Percentiles rank a stretch among this genome's conserved stretches.
These are phyloP conservation scores for Pezicula rhizophila DNA, from an alignment of 2,329 filamentous ascomycete species.

Conservation along the genomic window DNA sequence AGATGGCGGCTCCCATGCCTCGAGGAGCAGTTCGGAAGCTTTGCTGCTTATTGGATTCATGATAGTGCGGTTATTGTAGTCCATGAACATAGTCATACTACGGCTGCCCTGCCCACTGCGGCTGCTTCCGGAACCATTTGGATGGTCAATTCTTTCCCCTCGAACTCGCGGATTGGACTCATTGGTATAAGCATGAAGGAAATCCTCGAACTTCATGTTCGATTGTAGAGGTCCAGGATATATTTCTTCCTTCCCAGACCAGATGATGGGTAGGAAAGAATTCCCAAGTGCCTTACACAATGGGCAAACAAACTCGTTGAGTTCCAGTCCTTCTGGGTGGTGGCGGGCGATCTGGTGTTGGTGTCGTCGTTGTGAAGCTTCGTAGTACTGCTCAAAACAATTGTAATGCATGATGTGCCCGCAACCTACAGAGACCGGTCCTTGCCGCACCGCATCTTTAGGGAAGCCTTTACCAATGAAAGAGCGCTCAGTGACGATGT, in stretches of 20 bases:
- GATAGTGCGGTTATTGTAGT: conserved; percentile 17
- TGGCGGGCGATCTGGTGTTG: conserved; percentile 89
- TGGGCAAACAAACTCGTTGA: conserved; percentile 91
- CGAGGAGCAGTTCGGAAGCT: conserved; percentile 23
- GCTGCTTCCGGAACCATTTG: conserved; percentile 4
- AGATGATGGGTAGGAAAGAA: conserved; percentile 87
- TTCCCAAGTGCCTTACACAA: conserved; percentile 96
- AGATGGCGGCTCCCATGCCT: conserved; percentile 25
- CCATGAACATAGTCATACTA: conserved; percentile 18
- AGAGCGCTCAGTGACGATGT: conserved; percentile 69
- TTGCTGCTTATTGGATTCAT: conserved; percentile 17
- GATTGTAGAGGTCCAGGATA: conserved; percentile 68
- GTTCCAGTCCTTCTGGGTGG: conserved; percentile 74
- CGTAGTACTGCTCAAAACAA: conserved; percentile 89
- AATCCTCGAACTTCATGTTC: conserved; percentile 50
- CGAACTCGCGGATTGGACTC: conserved; percentile 5
- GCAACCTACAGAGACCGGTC: conserved; percentile 83
- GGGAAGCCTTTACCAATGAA: conserved; percentile 87
- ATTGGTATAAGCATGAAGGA: conserved; percentile 12
- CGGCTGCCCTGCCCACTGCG: conserved; percentile 2
- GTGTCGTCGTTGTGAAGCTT: conserved; percentile 78
- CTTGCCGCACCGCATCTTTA: conserved; percentile 56
- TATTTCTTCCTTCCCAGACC: conserved; percentile 84
- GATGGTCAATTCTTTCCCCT: conserved; percentile 9
- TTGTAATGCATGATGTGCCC: conserved; percentile 98